Base-by-base conservation (phyloP, 2,329 filamentous ascomycete genomes). In the Fusarium aywerte region DNA sequence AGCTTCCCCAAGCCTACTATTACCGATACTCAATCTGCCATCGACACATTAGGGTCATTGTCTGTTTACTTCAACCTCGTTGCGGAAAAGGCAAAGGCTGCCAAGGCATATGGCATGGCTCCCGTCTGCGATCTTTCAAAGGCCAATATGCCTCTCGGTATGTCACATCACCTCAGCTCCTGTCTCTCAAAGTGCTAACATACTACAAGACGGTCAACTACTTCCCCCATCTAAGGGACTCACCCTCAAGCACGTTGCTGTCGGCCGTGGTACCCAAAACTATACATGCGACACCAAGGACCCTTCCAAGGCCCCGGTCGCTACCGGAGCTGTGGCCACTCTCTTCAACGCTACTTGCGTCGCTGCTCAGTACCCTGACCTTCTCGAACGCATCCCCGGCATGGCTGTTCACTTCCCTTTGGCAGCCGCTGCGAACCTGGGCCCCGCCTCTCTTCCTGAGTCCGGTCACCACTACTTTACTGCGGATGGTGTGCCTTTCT, bases 211-310 rank as follows among this genome's bases (percentile, higher is more conserved):
- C 39, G 82, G 82, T 8, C 80, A 86, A 16, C 84, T 97, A 8
- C 88, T 90, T 15, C 67, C 82, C 9, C 87, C 88, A 15, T 80
- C 87, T 1, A 69, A 81, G 8, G 91, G 89, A 56, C 82, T 92
- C 29, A 81, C 76, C 5, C 83, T 96, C 49, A 85, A 87, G 75
- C 92, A 96, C 79, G 90, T 97, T 54, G 92, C 91, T 75, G 83
- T 97, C 65, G 95, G 95, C 73, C 90, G 92, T 42, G 95, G 95
- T 62, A 96, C 92, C 9, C 90, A 97, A 81, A 97, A 97, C 85
- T 98, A 97, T 83, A 96, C 92, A 50, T 97, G 95, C 83, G 82
- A 86, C 59, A 80, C 84, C 53, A 79, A 79, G 65, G 86, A 90
- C 70, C 76, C 86, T 3, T 85, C 85, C 5, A 85, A 87, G 1